These are phyloP conservation scores for Lentinus brumalis DNA, from an alignment of 768 basidiomycete species.

Conservation along the genomic window DNA sequence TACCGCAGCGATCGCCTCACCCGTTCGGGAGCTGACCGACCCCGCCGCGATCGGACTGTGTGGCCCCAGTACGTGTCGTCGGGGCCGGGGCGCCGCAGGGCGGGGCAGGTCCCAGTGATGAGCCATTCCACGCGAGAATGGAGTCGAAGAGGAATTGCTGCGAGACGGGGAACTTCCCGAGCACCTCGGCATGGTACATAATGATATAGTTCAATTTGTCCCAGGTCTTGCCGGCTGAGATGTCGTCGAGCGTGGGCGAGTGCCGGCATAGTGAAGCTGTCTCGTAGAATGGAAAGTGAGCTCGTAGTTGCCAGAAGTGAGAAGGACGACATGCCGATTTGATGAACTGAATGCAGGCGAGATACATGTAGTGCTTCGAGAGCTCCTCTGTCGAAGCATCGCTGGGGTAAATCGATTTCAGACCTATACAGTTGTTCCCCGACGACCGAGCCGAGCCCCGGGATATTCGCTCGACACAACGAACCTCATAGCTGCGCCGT, in stretches of 20 bases:
- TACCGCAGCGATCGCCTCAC: conserved; percentile 93
- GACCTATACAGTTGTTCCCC: conserved; percentile 89
- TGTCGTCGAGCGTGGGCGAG: conserved; percentile 98
- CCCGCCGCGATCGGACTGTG: conserved; percentile 40
- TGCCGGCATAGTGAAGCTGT: conserved; percentile 96
- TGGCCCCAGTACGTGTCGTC: conserved; percentile 53
- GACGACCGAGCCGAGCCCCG: neutral
- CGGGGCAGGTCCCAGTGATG: conserved; percentile 32
- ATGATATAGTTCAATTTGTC: conserved; percentile 99
- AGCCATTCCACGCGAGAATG: conserved; percentile 69
- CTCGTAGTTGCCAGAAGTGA: neutral
- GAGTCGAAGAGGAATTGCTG: conserved; percentile 97
- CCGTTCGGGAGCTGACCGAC: conserved; percentile 55
- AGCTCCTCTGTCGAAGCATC: conserved; percentile 89
- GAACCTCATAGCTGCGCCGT: conserved; percentile 73
- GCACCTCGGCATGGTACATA: conserved; percentile 94
- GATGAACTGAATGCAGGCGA: conserved; percentile 94
- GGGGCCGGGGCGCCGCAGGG: conserved; percentile 25
- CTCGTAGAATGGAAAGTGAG: conserved; percentile 42
- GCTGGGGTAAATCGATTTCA: conserved; percentile 88
- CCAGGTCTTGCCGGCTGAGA: conserved; percentile 94
- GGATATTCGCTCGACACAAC: neutral
- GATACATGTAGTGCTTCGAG: conserved; percentile 92
- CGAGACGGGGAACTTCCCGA: conserved; percentile 92
- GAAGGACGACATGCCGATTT: conserved; percentile 66